Conservation (phyloP, 108 stramenopile species). For the Epipyxis sp. region DNA sequence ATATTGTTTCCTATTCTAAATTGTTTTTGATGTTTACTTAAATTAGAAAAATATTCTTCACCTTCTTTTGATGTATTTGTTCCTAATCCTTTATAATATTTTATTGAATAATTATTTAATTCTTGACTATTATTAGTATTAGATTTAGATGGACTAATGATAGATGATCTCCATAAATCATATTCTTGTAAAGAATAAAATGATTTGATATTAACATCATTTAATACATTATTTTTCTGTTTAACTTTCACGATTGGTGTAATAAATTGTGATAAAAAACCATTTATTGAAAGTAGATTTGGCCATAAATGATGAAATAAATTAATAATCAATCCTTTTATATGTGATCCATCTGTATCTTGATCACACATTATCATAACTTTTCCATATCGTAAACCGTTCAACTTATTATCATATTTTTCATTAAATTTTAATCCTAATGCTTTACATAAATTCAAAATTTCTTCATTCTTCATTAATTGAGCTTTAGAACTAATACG, state of each 20-base stretch:
- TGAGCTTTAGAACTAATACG: slow-evolving; percentile 75
- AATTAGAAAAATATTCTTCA: slow-evolving; percentile 64
- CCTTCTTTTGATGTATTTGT: slow-evolving; percentile 94
- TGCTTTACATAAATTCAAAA: slow-evolving; percentile 91
- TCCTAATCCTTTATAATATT: slow-evolving; percentile 99
- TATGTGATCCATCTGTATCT: slow-evolving; percentile 97
- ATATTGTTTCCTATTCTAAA: slow-evolving; percentile 41
- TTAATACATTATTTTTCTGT: slow-evolving; percentile 61
- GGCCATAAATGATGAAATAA: slow-evolving; percentile 93
- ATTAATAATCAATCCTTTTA: slow-evolving; percentile 99
- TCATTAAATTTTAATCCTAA: slow-evolving; percentile 88
- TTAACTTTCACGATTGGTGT: slow-evolving; percentile 98
- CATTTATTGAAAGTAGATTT: slow-evolving; percentile 79
- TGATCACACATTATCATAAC: slow-evolving; percentile 99
- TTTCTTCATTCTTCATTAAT: slow-evolving; percentile 87
- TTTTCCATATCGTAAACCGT: slow-evolving; percentile 86
- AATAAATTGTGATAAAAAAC: slow-evolving; percentile 97
- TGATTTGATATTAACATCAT: too few relatives aligned
- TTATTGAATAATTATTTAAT: slow-evolving; percentile 85
- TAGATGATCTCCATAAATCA: slow-evolving; percentile 45
- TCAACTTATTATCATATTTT: slow-evolving; percentile 71
- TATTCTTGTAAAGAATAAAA: slow-evolving; percentile 82
- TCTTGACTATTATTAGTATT: slow-evolving; percentile 82
- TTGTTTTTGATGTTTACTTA: slow-evolving; percentile 58
- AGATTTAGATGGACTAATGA: too few relatives aligned